phyloP scores from a whole-genome alignment of 306 rosid genomes.

The Fragaria ananassa region DNA sequence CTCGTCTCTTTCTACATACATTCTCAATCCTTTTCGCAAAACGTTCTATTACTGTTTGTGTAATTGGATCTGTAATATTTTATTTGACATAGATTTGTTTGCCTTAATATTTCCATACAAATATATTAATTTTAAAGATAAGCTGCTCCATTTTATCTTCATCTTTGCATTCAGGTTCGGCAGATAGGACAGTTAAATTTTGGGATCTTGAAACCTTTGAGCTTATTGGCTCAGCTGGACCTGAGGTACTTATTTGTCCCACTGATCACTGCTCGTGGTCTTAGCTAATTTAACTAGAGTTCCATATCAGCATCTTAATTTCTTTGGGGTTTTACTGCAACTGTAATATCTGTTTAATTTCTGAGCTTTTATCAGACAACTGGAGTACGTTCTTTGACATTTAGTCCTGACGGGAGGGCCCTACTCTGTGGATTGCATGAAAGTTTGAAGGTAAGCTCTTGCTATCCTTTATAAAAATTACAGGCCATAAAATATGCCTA shows the following conservation, averaged over 20 bases:
- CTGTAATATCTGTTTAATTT: conserved; percentile 4
- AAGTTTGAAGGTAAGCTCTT: conserved; percentile 77
- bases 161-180: conserved; percentile 61
- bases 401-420: conserved; percentile 95
- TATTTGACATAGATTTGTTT: not conserved
- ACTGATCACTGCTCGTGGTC: conserved; percentile 21
- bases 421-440: conserved; percentile 95
- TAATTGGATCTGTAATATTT: not conserved
- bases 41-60: not conserved
- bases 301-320: conserved; percentile 3
- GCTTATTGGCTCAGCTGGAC: conserved; percentile 97
- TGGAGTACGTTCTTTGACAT: conserved; percentile 92
- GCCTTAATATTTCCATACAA: not conserved
- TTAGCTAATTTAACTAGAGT: conserved; percentile 14
- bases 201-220: conserved; percentile 99
- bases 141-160: not conserved
- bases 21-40: not conserved
- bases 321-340: not conserved
- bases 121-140: not conserved
- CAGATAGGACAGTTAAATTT: conserved; percentile 95
- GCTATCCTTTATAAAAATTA: conserved; percentile 22
- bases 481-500: conserved; percentile 16
- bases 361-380: conserved; percentile 54
- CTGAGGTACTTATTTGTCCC: conserved; percentile 67
- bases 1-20: not conserved